Conservation (phyloP, 2,329 filamentous ascomycete species). For the Aureobasidium sp. region DNA sequence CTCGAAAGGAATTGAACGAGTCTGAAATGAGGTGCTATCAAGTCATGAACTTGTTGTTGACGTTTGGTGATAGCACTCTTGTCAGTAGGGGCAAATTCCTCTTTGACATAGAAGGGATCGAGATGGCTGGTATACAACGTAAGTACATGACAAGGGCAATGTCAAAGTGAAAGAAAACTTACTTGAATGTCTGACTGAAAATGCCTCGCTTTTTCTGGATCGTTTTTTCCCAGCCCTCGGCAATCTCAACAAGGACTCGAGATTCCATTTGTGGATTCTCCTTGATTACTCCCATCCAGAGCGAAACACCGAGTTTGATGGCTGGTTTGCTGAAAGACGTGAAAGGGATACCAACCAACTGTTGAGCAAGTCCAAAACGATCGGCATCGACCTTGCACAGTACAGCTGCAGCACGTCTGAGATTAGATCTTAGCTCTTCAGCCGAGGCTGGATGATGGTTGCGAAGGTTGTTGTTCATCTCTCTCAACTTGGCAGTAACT, state of each 20-base stretch:
- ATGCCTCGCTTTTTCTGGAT: constrained; percentile 70
- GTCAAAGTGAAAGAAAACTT: constrained; percentile 24
- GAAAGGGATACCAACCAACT: constrained; percentile 89
- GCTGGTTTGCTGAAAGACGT: constrained; percentile 88
- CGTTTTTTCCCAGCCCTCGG: constrained; percentile 82
- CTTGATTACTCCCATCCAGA: constrained; percentile 96
- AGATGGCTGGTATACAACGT: constrained; percentile 39
- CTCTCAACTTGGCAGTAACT: constrained; percentile 53
- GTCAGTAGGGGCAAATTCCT: constrained; percentile 90
- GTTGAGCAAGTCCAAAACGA: constrained; percentile 70
- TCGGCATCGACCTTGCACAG: constrained; percentile 70
- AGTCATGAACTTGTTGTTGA: constrained; percentile 70
- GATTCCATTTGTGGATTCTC: constrained; percentile 87
- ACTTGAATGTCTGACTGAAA: constrained; percentile 64
- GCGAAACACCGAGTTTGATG: constrained; percentile 86
- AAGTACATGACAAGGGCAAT: neutral
- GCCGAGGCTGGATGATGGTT: constrained; percentile 62
- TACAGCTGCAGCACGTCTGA: constrained; percentile 76
- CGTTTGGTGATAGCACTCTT: constrained; percentile 63
- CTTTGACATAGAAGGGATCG: constrained; percentile 83
- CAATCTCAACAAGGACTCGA: constrained; percentile 75
- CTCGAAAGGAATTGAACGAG: constrained; percentile 84
- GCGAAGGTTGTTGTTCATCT: constrained; percentile 63
- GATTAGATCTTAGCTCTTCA: constrained; percentile 66
- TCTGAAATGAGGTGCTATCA: constrained; percentile 77